Evolutionary conservation across 495 filamentous ascomycete species (phyloP).

Genomic region (Articulospora tetracladia): DNA sequence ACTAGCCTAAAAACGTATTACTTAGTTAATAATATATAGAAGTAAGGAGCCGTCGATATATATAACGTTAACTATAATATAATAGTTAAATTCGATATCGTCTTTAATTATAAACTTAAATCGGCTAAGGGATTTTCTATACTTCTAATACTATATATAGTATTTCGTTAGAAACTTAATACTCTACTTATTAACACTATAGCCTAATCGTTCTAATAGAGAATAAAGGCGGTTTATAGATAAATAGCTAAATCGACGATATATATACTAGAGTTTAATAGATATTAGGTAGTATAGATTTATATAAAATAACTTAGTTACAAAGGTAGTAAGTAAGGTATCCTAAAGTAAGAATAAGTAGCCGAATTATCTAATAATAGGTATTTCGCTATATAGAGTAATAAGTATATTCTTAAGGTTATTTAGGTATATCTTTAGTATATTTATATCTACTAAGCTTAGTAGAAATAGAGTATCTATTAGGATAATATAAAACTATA

Average conservation of each 20-base stretch:
- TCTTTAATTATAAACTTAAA: conserved; percentile 21
- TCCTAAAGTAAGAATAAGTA: background rate
- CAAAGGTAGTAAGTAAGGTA: background rate
- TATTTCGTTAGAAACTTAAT: conserved; percentile 10
- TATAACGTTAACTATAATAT: conserved; percentile 19
- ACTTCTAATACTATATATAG: conserved; percentile 8
- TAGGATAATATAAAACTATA: background rate
- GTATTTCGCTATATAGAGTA: background rate
- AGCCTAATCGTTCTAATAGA: background rate
- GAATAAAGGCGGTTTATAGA: background rate
- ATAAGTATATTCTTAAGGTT: conserved; percentile 5
- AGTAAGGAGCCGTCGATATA: conserved; percentile 14
- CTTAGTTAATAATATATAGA: conserved; percentile 11
- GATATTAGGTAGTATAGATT: background rate
- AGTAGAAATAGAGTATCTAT: conserved; percentile 9
- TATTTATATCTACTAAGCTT: conserved; percentile 4
- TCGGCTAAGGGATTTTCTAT: conserved; percentile 8
- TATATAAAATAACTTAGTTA: background rate
- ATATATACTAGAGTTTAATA: background rate
- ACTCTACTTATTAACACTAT: background rate
- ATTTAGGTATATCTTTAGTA: background rate
- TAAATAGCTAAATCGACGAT: background rate
- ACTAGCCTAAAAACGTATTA: conserved; percentile 16
- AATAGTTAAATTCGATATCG: conserved; percentile 22
- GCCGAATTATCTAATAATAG: background rate